These are phyloP conservation scores for Ophiostoma sp. DNA, from an alignment of 2,329 filamentous ascomycete species.

Conservation along the genomic window DNA sequence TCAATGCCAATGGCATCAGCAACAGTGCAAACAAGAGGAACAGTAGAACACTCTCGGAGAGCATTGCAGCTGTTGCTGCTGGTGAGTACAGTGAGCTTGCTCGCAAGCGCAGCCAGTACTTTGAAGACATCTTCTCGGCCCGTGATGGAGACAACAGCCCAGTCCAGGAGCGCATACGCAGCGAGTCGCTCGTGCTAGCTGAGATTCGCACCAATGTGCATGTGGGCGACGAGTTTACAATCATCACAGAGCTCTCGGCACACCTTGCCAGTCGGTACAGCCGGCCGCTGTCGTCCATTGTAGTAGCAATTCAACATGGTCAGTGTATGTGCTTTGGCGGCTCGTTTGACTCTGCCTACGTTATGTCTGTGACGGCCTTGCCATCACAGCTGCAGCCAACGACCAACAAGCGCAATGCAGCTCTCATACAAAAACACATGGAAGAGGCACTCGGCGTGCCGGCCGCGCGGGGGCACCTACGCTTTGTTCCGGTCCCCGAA, in stretches of 20 bases:
- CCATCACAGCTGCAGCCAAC: constrained; percentile 62
- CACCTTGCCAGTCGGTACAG: constrained; percentile 70
- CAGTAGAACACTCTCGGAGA: not conserved
- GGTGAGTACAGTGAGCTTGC: constrained; percentile 13
- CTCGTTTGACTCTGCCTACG: constrained; percentile 73
- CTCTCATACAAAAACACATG: constrained; percentile 71
- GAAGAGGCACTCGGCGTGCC: constrained; percentile 63
- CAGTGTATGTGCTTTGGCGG: constrained; percentile 69
- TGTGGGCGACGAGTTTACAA: constrained; percentile 66
- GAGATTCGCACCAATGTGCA: constrained; percentile 61
- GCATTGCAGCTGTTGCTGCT: not conserved
- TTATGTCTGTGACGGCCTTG: constrained; percentile 66
- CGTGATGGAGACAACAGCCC: constrained; percentile 31
- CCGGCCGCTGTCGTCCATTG: constrained; percentile 65
- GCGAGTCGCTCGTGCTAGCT: constrained; percentile 51
- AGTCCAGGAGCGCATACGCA: constrained; percentile 43
- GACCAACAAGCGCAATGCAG: constrained; percentile 75
- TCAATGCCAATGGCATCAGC: not conserved
- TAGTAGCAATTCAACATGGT: constrained; percentile 70
- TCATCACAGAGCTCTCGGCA: constrained; percentile 68
- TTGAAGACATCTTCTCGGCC: constrained; percentile 41
- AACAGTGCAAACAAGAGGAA: not conserved
- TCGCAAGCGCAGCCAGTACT: constrained; percentile 40
- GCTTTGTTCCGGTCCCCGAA: constrained; percentile 64
- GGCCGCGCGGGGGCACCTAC: constrained; percentile 62